Conservation (phyloP, 495 filamentous ascomycete species). For the Aspergillus campestris region DNA sequence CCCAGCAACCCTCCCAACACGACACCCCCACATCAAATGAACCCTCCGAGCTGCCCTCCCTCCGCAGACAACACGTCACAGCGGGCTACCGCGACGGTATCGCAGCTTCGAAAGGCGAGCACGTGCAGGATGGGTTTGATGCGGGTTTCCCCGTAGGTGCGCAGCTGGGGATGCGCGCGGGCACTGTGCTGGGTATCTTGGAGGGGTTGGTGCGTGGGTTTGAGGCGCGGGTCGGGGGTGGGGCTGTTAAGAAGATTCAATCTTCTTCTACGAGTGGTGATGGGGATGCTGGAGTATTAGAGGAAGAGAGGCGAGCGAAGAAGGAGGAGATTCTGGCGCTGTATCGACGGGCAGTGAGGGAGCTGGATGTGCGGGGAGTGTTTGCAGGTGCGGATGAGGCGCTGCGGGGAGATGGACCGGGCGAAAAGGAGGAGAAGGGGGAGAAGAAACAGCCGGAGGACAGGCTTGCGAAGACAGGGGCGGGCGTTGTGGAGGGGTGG, state of each 20-base stretch:
- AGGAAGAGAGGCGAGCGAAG: conserved; percentile 15
- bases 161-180: conserved; percentile 61
- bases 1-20: not conserved
- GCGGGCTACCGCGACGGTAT: conserved; percentile 91
- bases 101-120: conserved; percentile 54
- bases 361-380: conserved; percentile 52
- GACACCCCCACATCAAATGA: conserved; percentile 20
- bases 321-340: conserved; percentile 31
- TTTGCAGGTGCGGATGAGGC: conserved; percentile 60
- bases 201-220: conserved; percentile 50
- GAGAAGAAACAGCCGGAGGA: conserved; percentile 21
- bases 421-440: conserved; percentile 19
- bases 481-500: conserved; percentile 39
- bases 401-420: conserved; percentile 1
- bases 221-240: conserved; percentile 20
- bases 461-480: conserved; percentile 21
- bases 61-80: conserved; percentile 65
- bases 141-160: conserved; percentile 78
- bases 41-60: conserved; percentile 64
- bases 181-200: conserved; percentile 60
- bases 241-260: conserved; percentile 21
- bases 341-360: conserved; percentile 44
- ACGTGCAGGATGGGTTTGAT: conserved; percentile 80
- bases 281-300: conserved; percentile 4
- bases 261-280: not conserved